Evolutionary conservation across 768 basidiomycete genomes (phyloP).

Genomic region (Trametes cingulata): DNA sequence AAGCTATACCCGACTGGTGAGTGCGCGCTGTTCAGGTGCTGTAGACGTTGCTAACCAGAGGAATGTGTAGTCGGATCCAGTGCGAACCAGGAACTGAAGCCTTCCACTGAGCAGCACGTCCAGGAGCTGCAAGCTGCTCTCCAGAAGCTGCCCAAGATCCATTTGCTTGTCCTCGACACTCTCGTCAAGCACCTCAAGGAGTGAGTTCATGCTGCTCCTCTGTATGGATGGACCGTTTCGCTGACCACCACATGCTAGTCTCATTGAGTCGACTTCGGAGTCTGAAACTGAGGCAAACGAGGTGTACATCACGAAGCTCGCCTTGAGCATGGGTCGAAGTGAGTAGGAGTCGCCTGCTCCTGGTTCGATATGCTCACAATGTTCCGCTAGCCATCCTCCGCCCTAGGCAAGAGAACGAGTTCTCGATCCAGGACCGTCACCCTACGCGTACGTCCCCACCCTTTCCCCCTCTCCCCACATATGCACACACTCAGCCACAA

Average conservation of each 20-base stretch:
- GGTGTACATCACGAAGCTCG: constrained; percentile 83
- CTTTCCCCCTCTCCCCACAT: background rate
- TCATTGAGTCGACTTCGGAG: constrained; percentile 61
- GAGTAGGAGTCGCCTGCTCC: constrained; percentile 33
- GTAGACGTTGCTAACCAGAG: background rate
- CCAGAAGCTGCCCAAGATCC: constrained; percentile 72
- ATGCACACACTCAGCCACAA: too few species aligned
- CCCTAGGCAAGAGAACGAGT: constrained; percentile 77
- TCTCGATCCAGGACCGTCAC: constrained; percentile 92
- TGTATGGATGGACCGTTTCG: background rate
- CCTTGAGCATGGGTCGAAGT: constrained; percentile 86
- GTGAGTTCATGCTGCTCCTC: constrained; percentile 44
- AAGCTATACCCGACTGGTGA: constrained; percentile 76
- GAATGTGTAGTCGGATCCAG: constrained; percentile 50
- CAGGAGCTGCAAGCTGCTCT: constrained; percentile 63
- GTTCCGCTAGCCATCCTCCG: constrained; percentile 71
- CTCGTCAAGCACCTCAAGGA: constrained; percentile 73
- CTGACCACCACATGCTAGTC: constrained; percentile 40
- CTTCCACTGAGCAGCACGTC: constrained; percentile 59
- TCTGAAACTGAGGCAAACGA: constrained; percentile 60
- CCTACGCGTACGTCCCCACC: constrained; percentile 53
- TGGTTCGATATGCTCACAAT: background rate
- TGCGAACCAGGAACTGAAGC: constrained; percentile 51
- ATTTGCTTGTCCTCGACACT: constrained; percentile 77
- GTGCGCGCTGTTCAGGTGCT: constrained; percentile 11